Base-by-base conservation (phyloP, 768 basidiomycete species). In the Cyclocybe aegerita region DNA sequence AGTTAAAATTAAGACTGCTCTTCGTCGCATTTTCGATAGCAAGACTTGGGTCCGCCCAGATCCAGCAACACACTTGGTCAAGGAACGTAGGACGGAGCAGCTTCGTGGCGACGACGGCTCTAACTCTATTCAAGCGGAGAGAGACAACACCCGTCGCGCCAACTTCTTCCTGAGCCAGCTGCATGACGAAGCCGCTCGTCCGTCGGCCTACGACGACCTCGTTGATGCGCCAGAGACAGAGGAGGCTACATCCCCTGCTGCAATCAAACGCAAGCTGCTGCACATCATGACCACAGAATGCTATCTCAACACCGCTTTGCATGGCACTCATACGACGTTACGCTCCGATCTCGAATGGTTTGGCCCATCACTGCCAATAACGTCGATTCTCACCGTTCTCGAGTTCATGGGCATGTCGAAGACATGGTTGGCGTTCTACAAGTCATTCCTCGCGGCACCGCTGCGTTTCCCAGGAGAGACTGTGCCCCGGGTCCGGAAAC, bases 281-380 rank as follows among this genome's bases (percentile, higher is more conserved):
- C 70, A 73, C 35, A 62, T 72, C 9, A 65, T 78, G 61, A 62
- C 66, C 7, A 72, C 70, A 0, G 76, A 78, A 39, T 67, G 65
- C 39, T 62, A 69, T 39, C 65, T 78, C 46, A 76, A 75, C 57
- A 64, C 60, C 15, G 48, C 65, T 3, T 50, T 76, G 11, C 60
- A 74, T 48, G 62, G 59, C 4, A 60, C 67, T 10, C 67, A 72
- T 38, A 60, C 70, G 2, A 63, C 70, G 8, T 49, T 78, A 11
- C 68, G 72, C 34, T 71, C 73, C 5, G 73, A 75, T 50, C 54
- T 76, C 8, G 74, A 75, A 45, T 76, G 75, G 72, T 75, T 72
- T 35, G 73, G 68, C 1, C 71, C 69, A 23, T 72, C 72, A 16
- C 65, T 79, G 14, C 68, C 75, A 1, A 73, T 75, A 49, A 56